Evolutionary conservation across 768 basidiomycete species (phyloP), one percentile per base, ranked within the genome.

Genomic region (Kwoniella dendrophila): DNA sequence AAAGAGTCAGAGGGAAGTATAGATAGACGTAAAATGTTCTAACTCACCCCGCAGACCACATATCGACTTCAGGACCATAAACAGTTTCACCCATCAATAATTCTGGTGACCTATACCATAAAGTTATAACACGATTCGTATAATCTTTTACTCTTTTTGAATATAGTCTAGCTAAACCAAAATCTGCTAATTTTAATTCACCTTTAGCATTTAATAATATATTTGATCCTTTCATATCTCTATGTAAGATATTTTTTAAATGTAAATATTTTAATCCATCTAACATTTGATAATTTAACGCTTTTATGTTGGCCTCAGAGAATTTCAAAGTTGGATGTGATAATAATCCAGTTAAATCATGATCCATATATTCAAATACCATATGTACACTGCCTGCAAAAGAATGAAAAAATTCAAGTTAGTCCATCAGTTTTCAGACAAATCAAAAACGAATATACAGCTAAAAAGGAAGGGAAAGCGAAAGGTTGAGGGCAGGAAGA

Each of bases 341-440:
- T 27, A 99, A 83, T 52, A 98, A 84, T 3, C 96, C 96, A 1
- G 94, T 97, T 56, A 99, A 82, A 76, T 99, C 96, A 76, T 98
- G 95, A 72, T 99, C 93, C 90, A 96, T 90, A 79, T 99, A 99
- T 78, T 98, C 94, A 72, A 98, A 92, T 38, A 99, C 95, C 96
- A 99, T 99, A 80, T 92, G 95, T 41, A 96, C 94, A 49, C 89
- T 88, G 61, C 92, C 95, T 97, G 71, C 4, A 62, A 11, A 27
- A 40, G 41, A 64, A 32, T 16, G 18, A 5, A 29, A 32, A 18
- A 33, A 20, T 43, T 10, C 12, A 20, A 20, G 7, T 8, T n/a
- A 43, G 8, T 43, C 36, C 8, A 41, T 62, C 60, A 59, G 59
- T 18, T 33, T 29, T 30, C 45, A 29, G 3, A 4, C 34, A 22